phyloP scores from a whole-genome alignment of 1,139 yeast species.

The Debaryomycetaceae sp. region DNA sequence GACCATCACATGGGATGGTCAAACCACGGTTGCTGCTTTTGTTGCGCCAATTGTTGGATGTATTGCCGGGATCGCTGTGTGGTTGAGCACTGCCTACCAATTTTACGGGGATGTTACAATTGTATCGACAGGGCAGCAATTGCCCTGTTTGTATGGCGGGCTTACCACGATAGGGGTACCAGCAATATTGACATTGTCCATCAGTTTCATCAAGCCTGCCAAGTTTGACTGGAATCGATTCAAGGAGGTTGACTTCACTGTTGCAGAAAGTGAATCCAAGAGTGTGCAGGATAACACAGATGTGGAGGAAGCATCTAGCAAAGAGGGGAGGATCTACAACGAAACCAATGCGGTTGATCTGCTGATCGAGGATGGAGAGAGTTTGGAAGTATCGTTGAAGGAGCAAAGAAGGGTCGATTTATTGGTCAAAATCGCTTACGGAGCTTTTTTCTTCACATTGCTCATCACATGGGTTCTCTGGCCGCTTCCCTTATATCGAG shows the following conservation, averaged over 20 bases:
- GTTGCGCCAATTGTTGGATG: conserved; percentile 24
- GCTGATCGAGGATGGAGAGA: background rate
- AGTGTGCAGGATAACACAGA: too few relatives aligned
- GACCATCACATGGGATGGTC: conserved; percentile 31
- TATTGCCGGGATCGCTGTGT: conserved; percentile 19
- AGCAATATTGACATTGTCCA: conserved; percentile 23
- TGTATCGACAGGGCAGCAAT: conserved; percentile 22
- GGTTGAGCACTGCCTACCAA: conserved; percentile 23
- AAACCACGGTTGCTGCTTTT: conserved; percentile 24
- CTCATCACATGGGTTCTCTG: conserved; percentile 37
- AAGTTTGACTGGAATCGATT: conserved; percentile 30
- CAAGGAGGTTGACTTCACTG: conserved; percentile 18
- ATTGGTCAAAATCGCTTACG: conserved; percentile 22
- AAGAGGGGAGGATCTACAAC: background rate
- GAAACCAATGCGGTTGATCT: background rate
- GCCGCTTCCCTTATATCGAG: conserved; percentile 45
- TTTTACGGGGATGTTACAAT: conserved; percentile 22
- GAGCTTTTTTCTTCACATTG: conserved; percentile 22
- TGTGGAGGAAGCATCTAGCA: too few relatives aligned
- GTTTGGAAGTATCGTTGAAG: background rate
- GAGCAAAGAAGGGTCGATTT: conserved; percentile 2
- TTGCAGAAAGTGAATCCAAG: conserved; percentile 14
- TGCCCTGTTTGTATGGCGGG: conserved; percentile 29
- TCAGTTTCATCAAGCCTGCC: conserved; percentile 21
- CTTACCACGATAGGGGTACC: conserved; percentile 30